Evolutionary conservation across 164 flowering plant genomes (phyloP).

Genomic region (Magnolia officinalis): DNA sequence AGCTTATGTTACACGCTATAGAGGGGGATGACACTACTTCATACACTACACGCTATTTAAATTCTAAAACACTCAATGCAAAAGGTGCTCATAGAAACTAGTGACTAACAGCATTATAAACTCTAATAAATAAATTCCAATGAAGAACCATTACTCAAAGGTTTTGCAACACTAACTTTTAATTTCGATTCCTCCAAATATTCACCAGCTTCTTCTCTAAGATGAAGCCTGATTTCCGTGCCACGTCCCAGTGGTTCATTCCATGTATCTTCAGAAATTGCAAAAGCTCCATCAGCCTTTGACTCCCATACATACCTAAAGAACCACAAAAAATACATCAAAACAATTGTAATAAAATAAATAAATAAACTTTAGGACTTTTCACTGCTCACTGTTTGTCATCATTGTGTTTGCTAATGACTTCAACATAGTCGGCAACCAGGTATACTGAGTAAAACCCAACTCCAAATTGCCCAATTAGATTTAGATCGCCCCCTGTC

Average conservation of each 20-base stretch:
- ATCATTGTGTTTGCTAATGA: conserved; percentile 93
- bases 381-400: conserved; percentile 75
- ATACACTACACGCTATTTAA: too few species aligned
- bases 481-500: conserved; percentile 86
- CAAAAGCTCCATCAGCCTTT: conserved; percentile 98
- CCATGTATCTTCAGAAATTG: conserved; percentile 84
- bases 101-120: too few species aligned
- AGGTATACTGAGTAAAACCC: conserved; percentile 98
- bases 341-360: not conserved
- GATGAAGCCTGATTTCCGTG: conserved; percentile 89
- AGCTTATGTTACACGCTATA: too few species aligned
- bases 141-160: not conserved
- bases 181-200: conserved; percentile 85
- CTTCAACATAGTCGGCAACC: conserved; percentile 97
- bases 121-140: too few species aligned
- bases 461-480: conserved; percentile 99
- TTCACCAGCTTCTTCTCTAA: conserved; percentile 90
- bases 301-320: conserved; percentile 97
- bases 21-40: too few species aligned
- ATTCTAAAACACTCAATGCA: too few species aligned
- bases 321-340: conserved; percentile 7
- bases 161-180: conserved; percentile 44
- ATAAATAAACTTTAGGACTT: not conserved
- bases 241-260: conserved; percentile 99
- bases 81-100: too few species aligned